Base-by-base conservation (phyloP, 176 grass and related monocot species). In the Raddia guianensis region DNA sequence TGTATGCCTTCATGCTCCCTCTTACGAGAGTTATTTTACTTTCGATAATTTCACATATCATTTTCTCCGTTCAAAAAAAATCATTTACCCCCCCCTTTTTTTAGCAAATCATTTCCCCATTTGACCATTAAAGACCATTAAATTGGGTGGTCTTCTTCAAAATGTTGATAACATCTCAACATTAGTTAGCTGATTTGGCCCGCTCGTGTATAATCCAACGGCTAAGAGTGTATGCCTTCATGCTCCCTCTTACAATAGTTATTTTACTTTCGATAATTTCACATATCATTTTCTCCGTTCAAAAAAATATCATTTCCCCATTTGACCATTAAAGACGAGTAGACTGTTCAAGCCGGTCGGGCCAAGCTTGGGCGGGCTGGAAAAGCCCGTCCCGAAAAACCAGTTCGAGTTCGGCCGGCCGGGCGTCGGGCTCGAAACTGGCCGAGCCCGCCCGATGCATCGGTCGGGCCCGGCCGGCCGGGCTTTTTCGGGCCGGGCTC, bases 281-380 rank as follows among this genome's bases (percentile, higher is more conserved):
- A 53, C 12, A n/a, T 53, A 48, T 49, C 44, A 12, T 50, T 68
- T 73, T 6, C 27, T 27, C 27, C 27, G 27, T 27, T 27, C 27
- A 27, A 27, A 27, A 27, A 27, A 27, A 27, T 27, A 27, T 27
- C 27, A 27, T 27, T 27, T 27, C 27, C 43, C 12, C 46, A 44
- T 60, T 67, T 72, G 69, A 49, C 33, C 50, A 79, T 84, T 61
- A 53, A 33, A 74, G 27, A n/a, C n/a, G n/a, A n/a, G n/a, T n/a
- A n/a, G n/a, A n/a, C n/a, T n/a, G n/a, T n/a, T n/a, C n/a, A n/a
- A n/a, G n/a, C n/a, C n/a, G n/a, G n/a, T n/a, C n/a, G n/a, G n/a
- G n/a, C n/a, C n/a, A n/a, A n/a, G n/a, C n/a, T n/a, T n/a, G n/a
- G n/a, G n/a, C n/a, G n/a, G n/a, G n/a, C n/a, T n/a, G n/a, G n/a